Base-by-base conservation (phyloP, 805 yeast genomes). In the Suhomyces sp. region DNA sequence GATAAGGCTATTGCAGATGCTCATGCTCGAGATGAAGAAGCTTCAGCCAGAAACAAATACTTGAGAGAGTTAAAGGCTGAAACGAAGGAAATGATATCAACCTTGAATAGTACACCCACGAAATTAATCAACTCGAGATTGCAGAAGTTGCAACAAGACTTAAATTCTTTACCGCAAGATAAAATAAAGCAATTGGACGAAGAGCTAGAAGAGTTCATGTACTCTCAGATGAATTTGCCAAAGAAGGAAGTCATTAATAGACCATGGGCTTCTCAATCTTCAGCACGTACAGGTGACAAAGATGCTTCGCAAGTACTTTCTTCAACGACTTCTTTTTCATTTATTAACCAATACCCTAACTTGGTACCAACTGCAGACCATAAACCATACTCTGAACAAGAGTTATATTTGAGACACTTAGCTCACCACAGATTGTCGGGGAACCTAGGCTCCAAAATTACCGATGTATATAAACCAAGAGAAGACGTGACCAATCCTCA, bases 361-460 rank as follows among this genome's bases (percentile, higher is more conserved):
- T 76, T 91, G 54, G 78, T 78, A 47, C 83, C 84, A 37, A 80
- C 93, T 0, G 74, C 80, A 7, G 77, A 75, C 40, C 76, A 77
- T 52, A 84, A 82, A 66, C 83, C 92, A 39, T 92, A 89, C 68
- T 80, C 96, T 1, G 69, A 75, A 40, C 90, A 89, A 59, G 97
- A 92, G 68, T 77, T 91, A 46, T 85, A 80, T 56, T 74, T 89
- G 55, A 84, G 97, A 64, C 86, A 85, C 60, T 74, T 82, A 63
- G 81, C 84, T 61, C 88, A 86, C 65, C 75, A 83, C 39, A 64
- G 75, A 35, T 72, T 69, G 13, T 73, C 79, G 22, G 85, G 86
- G 3, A 69, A 67, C 31, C 66, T 87, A 35, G 97, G 97, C 0
- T 83, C 96, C 1, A 64, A 72, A 13, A 60, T 88, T n/a, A 67